A percentile compares a stretch with the other conserved stretches of the same genome.
Conservation (phyloP, 2,329 filamentous ascomycete species). For the Colletotrichum simmondsii region DNA sequence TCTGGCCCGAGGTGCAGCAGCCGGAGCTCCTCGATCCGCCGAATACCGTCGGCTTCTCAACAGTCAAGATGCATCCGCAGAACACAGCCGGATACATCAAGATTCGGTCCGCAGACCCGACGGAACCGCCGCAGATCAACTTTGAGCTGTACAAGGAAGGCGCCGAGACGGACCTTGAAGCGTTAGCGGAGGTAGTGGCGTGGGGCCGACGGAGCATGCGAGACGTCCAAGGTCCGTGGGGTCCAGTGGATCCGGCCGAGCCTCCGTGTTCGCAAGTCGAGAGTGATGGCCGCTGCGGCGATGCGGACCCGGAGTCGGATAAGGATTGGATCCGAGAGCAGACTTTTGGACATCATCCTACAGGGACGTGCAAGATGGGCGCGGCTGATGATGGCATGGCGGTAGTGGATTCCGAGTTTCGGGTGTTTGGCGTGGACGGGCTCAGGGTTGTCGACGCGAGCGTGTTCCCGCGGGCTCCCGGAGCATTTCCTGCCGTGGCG, state of each 20-base stretch:
- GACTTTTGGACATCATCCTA: slow-evolving; percentile 68
- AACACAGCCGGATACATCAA: slow-evolving; percentile 72
- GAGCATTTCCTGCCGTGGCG: slow-evolving; percentile 49
- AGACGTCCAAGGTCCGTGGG: background rate
- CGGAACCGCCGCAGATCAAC: slow-evolving; percentile 71
- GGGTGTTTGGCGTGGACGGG: slow-evolving; percentile 63
- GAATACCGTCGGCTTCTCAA: slow-evolving; percentile 13
- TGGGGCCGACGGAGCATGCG: slow-evolving; percentile 35
- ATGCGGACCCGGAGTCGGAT: slow-evolving; percentile 48
- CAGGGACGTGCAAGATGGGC: slow-evolving; percentile 67
- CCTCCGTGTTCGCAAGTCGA: slow-evolving; percentile 32
- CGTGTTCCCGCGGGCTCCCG: slow-evolving; percentile 62
- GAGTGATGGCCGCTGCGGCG: slow-evolving; percentile 36
- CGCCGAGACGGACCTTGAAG: slow-evolving; percentile 55
- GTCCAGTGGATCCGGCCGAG: slow-evolving; percentile 39
- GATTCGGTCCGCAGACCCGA: slow-evolving; percentile 69
- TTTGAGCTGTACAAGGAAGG: slow-evolving; percentile 67
- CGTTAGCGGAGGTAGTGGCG: slow-evolving; percentile 42
- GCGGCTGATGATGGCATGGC: slow-evolving; percentile 62
- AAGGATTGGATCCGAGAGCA: slow-evolving; percentile 51
- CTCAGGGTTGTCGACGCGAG: slow-evolving; percentile 72
- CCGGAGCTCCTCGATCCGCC: background rate
- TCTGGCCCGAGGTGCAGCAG: slow-evolving; percentile 20
- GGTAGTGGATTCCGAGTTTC: slow-evolving; percentile 67
- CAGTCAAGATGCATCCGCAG: slow-evolving; percentile 45